Percentiles rank a stretch among this genome's conserved stretches.
These are phyloP conservation scores for Eucalyptus cloeziana DNA, from an alignment of 345 rosid genomes.

Conservation along the genomic window DNA sequence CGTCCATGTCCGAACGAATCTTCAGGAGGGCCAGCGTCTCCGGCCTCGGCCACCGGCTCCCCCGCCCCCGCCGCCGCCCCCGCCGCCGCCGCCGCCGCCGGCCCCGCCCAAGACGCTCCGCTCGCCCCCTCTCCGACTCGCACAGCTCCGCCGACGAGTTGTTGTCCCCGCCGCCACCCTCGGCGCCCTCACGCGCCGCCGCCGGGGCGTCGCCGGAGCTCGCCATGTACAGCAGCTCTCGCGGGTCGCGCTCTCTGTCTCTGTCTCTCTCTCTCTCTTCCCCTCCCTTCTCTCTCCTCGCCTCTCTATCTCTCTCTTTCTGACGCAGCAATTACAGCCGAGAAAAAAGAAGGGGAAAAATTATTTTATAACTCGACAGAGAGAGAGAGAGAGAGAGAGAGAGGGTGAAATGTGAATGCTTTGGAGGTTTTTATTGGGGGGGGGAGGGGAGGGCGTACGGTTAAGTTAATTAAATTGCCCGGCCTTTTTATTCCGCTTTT, in stretches of 20 bases:
- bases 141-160: neutral
- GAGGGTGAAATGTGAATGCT: neutral
- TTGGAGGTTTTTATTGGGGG: neutral
- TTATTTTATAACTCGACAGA: neutral
- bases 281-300: neutral
- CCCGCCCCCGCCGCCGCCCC: constrained; percentile 16
- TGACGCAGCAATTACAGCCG: neutral
- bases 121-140: neutral
- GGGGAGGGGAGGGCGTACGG: neutral
- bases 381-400: neutral
- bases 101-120: neutral
- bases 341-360: neutral
- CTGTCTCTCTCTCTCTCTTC: neutral
- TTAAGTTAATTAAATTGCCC: neutral
- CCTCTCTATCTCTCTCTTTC: neutral
- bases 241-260: neutral
- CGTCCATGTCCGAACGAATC: constrained; percentile 46
- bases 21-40: constrained; percentile 40
- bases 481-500: neutral
- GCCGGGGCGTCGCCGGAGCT: neutral
- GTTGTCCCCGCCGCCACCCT: neutral
- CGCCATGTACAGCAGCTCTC: neutral
- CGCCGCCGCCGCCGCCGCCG: neutral
- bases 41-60: constrained; percentile 23
- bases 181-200: neutral